Conservation (phyloP, 441 rosid genomes). For the Adansonia madagascariensis region DNA sequence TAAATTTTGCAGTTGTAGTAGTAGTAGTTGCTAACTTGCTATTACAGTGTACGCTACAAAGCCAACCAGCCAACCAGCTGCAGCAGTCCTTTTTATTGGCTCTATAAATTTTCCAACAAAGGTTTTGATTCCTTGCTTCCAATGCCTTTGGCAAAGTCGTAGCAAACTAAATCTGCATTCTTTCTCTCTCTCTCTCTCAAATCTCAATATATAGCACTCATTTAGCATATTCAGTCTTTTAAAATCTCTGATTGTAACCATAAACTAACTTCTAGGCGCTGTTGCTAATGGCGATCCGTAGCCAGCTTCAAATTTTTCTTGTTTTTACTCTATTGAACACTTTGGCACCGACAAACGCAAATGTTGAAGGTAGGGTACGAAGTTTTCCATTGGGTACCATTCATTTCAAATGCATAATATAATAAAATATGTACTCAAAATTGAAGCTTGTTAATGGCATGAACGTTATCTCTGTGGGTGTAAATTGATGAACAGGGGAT, state of each 20-base stretch:
- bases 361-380: slow-evolving; percentile 50
- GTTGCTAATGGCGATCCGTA: slow-evolving; percentile 37
- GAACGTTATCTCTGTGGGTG: neutral
- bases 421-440: neutral
- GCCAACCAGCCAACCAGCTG: too few relatives aligned
- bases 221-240: neutral
- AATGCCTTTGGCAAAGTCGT: slow-evolving; percentile 13
- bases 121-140: slow-evolving; percentile 26
- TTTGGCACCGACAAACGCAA: slow-evolving; percentile 40
- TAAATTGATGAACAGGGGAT: slow-evolving; percentile 46
- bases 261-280: slow-evolving; percentile 8
- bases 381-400: neutral
- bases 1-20: neutral
- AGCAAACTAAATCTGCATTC: slow-evolving; percentile 13
- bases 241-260: neutral
- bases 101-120: slow-evolving; percentile 46
- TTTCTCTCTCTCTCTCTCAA: slow-evolving; percentile 8
- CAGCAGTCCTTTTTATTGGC: slow-evolving; percentile 34
- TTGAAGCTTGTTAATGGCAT: neutral
- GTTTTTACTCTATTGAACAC: slow-evolving; percentile 26
- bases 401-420: neutral
- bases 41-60: neutral
- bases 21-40: too few relatives aligned
- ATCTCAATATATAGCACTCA: neutral
- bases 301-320: slow-evolving; percentile 29